Evolutionary conservation across 1,139 yeast species (phyloP), one percentile per base, ranked within the genome.

Genomic region (Pichia sp.): DNA sequence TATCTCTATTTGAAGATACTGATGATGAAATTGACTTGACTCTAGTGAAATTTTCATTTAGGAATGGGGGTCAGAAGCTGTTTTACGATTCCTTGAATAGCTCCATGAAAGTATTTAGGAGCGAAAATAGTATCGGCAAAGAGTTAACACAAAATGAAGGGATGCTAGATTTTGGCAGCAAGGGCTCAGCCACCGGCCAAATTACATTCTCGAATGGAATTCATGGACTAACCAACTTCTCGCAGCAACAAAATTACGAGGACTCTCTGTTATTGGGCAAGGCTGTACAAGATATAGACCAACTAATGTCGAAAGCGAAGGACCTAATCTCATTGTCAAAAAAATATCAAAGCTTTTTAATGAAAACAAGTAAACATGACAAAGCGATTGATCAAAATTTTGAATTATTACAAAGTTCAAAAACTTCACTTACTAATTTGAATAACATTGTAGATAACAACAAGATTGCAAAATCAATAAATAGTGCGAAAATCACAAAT

Each of bases 221-320:
- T 8, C 84, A 83, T 59, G 88, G 88, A 1, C 71, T 91, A 21
- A 87, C 89, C 58, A 74, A 74, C 48, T 69, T 76, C 10, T 82
- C 84, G 44, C 85, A 80, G 55, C 72, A 74, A 42, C 78, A 79
- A 59, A 71, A 87, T 9, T 73, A 76, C 52, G 77, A 79, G 48
- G 86, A 85, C 57, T 88, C 87, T 53, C 65, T 75, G 21, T 75
- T 90, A 0, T 71, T 90, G 50, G 78, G 81, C 37, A 76, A 79
- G 34, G 90, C 96, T 0, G 70, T 91, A 41, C 86, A 84, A 51
- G 96, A 89, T 66, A 69, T 91, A 46, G 85, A 85, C 56, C 85
- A 85, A 44, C 71, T 91, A 48, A 84, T 89, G 85, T 76, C 82
- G 25, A 79, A 87, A 57, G 95, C 91, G 1, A 82, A 82, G 60